A percentile compares a stretch with the other conserved stretches of the same genome.
These are phyloP conservation scores for Theobroma grandiflorum DNA, from an alignment of 441 rosid genomes.

Conservation along the genomic window DNA sequence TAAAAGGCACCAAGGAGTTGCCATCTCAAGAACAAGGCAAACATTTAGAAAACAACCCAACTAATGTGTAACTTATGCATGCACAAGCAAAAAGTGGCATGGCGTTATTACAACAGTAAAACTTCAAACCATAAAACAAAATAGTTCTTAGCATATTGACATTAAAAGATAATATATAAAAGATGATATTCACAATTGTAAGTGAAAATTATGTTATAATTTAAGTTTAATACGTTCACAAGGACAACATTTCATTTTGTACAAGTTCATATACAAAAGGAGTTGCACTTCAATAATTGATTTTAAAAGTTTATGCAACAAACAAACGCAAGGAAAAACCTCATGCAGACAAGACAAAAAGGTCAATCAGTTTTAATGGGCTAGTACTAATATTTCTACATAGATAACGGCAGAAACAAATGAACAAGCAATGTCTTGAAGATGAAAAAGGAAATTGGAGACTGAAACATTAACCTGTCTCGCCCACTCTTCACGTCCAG, in stretches of 20 bases:
- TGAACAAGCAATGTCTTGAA: not conserved
- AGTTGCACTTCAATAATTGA: not conserved
- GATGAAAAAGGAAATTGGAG: not conserved
- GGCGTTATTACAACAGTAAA: not conserved
- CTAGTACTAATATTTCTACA: not conserved
- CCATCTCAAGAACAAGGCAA: not conserved
- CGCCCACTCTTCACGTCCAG: conserved; percentile 92
- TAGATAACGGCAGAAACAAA: not conserved
- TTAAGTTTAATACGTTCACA: not conserved
- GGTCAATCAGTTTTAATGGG: not conserved
- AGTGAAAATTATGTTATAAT: not conserved
- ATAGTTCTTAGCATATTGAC: not conserved
- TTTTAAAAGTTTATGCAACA: not conserved
- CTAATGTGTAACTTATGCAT: not conserved
- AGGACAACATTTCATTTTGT: not conserved
- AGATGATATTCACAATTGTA: too few species aligned
- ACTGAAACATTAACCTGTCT: conserved; percentile 65
- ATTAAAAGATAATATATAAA: not conserved
- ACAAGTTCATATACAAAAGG: not conserved
- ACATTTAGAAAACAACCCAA: not conserved
- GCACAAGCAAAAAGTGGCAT: not conserved
- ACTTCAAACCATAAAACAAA: not conserved
- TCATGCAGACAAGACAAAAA: not conserved
- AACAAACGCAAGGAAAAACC: not conserved
- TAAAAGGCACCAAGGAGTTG: not conserved